Evolutionary conservation across 352 stramenopile genomes (phyloP).

Genomic region (Phytophthora nicotianae): DNA sequence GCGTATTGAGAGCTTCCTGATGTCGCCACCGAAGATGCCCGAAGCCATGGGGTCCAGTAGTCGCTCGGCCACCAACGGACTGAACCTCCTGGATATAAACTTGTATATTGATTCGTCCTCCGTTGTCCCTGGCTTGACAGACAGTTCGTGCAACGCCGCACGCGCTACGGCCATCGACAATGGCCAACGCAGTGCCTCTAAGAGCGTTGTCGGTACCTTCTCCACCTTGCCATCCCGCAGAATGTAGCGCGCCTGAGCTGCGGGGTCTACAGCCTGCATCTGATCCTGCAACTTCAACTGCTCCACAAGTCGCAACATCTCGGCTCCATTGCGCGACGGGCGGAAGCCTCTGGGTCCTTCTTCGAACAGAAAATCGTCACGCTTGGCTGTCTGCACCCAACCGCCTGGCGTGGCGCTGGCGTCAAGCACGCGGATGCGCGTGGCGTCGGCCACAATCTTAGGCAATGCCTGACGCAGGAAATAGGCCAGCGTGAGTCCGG

Average conservation of each 20-base stretch:
- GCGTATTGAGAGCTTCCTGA: constrained; percentile 74
- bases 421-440: constrained; percentile 78
- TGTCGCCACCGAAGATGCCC: constrained; percentile 90
- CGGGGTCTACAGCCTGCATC: constrained; percentile 66
- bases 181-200: constrained; percentile 69
- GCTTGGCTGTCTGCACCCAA: constrained; percentile 70
- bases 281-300: constrained; percentile 68
- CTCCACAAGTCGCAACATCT: constrained; percentile 87
- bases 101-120: constrained; percentile 85
- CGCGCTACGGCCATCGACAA: constrained; percentile 57
- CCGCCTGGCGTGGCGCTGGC: constrained; percentile 53
- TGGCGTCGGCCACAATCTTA: constrained; percentile 24
- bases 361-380: constrained; percentile 81
- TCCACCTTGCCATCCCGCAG: constrained; percentile 73
- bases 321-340: constrained; percentile 80
- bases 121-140: constrained; percentile 41
- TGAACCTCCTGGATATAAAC: constrained; percentile 82
- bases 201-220: constrained; percentile 66
- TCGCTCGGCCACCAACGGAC: constrained; percentile 72
- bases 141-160: constrained; percentile 72
- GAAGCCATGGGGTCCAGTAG: constrained; percentile 83
- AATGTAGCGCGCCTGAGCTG: constrained; percentile 77
- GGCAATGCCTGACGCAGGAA: constrained; percentile 70
- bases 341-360: constrained; percentile 84
- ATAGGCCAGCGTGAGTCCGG: constrained; percentile 75